Evolutionary conservation across 2,329 filamentous ascomycete genomes (phyloP), one percentile per base, ranked within the genome.

Genomic region (Zymoseptoria brevis): DNA sequence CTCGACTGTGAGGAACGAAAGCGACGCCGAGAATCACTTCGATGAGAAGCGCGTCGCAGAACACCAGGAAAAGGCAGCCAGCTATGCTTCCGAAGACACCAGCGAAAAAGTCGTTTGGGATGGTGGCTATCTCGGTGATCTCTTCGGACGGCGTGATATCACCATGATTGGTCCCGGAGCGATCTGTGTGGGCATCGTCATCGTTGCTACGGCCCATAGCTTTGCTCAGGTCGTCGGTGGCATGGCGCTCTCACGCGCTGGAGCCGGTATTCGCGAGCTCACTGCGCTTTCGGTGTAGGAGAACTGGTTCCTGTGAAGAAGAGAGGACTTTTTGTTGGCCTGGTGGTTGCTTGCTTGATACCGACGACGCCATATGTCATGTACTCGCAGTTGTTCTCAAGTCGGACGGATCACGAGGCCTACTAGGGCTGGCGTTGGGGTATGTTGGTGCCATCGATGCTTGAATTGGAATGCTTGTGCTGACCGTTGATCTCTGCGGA

Each of bases 321-420:
- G 21, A 53, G 61, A 35, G 61, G 61, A 13, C 51, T 54, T 16
- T 57, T 56, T 21, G 29, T 63, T 54, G 61, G 58, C 13, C 53
- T 63, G n/a, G 54, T 55, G 21, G 56, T 55, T 3, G 53, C 57
- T 2, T 63, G 58, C 51, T 49, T 63, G 7, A 45, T 58, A 21
- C 61, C 61, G 8, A 52, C 58, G 21, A 63, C 61, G 9, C 61
- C 61, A 2, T 63, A 63, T 55, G 61, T 63, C 26, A 53, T 63
- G 54, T 61, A 63, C 54, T 54, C 52, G 6, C 61, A 63, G 54
- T 56, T 63, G 16, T 48, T 63, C n/a, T 60, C 61, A 8, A 58
- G 55, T 35, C 19, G 22, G 13, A 53, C 50, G 50, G 50, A 53
- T 53, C 50, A 22, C 8, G 13, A 53, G 11, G 50, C 50, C 6